These are phyloP conservation scores for Talaromyces trachyspermus DNA, from an alignment of 495 filamentous ascomycete species.

Conservation along the genomic window DNA sequence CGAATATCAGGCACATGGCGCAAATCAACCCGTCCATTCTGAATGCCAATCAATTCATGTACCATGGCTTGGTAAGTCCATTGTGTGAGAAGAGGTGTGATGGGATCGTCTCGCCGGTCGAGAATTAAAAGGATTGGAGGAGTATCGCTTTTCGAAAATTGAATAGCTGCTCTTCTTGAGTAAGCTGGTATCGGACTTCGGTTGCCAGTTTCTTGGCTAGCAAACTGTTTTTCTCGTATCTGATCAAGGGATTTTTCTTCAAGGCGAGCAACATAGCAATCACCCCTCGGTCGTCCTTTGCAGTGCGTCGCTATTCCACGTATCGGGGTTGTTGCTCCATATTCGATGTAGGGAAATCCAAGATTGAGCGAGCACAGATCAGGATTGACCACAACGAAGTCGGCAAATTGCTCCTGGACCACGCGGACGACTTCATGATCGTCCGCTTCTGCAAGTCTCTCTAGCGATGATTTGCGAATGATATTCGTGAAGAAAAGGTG, in stretches of 20 bases:
- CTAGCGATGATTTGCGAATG: constrained; percentile 90
- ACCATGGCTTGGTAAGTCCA: constrained; percentile 99
- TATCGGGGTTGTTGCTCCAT: constrained; percentile 68
- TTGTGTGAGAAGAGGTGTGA: constrained; percentile 91
- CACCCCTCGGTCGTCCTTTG: constrained; percentile 82
- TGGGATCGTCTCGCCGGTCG: constrained; percentile 88
- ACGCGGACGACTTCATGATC: constrained; percentile 91
- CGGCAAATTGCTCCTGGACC: constrained; percentile 92
- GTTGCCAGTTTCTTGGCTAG: constrained; percentile 87
- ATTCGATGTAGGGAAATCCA: constrained; percentile 66
- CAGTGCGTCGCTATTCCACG: constrained; percentile 83
- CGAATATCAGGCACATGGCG: constrained; percentile 81
- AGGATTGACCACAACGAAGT: constrained; percentile 90
- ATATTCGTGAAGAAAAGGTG: constrained; percentile 96
- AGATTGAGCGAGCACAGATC: constrained; percentile 83
- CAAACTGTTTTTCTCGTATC: constrained; percentile 88
- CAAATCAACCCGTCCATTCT: constrained; percentile 85
- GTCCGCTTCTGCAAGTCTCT: constrained; percentile 93
- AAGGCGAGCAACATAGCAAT: constrained; percentile 73
- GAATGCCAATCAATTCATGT: constrained; percentile 87
- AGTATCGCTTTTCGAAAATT: constrained; percentile 92
- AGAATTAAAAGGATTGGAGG: constrained; percentile 86
- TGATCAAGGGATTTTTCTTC: constrained; percentile 92
- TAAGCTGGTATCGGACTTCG: constrained; percentile 85
- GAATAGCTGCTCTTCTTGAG: constrained; percentile 94